Evolutionary conservation across 2,329 filamentous ascomycete genomes (phyloP).

Genomic region (Cercospora beticola): DNA sequence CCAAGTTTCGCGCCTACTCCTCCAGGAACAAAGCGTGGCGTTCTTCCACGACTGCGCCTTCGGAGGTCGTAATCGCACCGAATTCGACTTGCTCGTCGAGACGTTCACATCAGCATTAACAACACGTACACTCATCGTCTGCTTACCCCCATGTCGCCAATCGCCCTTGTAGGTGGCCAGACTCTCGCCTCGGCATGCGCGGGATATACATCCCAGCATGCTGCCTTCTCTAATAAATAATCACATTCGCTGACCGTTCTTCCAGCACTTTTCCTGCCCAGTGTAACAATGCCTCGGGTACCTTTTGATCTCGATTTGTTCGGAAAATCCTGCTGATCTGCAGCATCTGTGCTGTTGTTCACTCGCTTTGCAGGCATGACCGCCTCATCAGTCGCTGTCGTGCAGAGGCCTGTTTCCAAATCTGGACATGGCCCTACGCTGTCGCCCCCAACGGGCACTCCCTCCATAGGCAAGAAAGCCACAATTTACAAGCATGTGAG

Average conservation of each 20-base stretch:
- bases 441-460: not conserved
- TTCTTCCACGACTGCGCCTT: not conserved
- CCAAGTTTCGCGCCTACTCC: not conserved
- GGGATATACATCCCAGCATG: not conserved
- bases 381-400: not conserved
- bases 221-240: not conserved
- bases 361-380: not conserved
- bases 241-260: not conserved
- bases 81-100: not conserved
- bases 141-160: not conserved
- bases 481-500: not conserved
- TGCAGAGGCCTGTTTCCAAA: not conserved
- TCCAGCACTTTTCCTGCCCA: conserved; percentile 6
- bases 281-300: not conserved
- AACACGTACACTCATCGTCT: not conserved
- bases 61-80: not conserved
- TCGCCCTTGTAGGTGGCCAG: not conserved
- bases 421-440: not conserved
- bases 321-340: not conserved
- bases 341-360: not conserved
- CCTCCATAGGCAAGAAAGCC: not conserved
- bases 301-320: not conserved
- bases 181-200: not conserved
- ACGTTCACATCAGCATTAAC: not conserved
- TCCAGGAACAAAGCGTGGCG: not conserved